phyloP scores from a whole-genome alignment of 2,329 filamentous ascomycete genomes.

The Sphaerulina musiva region DNA sequence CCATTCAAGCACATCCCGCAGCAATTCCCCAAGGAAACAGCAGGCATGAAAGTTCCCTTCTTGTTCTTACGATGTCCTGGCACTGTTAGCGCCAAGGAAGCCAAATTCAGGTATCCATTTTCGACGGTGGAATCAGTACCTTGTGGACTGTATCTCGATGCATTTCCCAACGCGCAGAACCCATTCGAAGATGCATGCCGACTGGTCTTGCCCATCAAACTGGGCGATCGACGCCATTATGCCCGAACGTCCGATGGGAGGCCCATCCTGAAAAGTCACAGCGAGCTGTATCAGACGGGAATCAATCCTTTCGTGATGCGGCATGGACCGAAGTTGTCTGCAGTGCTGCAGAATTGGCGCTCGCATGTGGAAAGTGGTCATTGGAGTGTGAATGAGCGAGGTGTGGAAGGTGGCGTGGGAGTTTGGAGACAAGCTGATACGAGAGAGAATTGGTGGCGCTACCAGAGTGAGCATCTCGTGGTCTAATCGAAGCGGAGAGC shows the following conservation, averaged over 20 bases:
- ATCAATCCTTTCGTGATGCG: slow-evolving; percentile 33
- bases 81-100: slow-evolving; percentile 29
- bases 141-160: slow-evolving; percentile 33
- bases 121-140: slow-evolving; percentile 30
- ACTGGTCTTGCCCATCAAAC: slow-evolving; percentile 29
- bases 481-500: slow-evolving; percentile 7
- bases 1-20: slow-evolving; percentile 29
- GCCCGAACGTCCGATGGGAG: slow-evolving; percentile 30
- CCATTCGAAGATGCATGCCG: slow-evolving; percentile 33
- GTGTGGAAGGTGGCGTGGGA: slow-evolving; percentile 30
- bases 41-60: slow-evolving; percentile 32
- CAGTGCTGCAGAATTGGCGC: slow-evolving; percentile 32
- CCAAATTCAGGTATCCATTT: slow-evolving; percentile 33
- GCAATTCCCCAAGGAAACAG: slow-evolving; percentile 28
- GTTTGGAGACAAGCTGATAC: slow-evolving; percentile 32
- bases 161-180: slow-evolving; percentile 31
- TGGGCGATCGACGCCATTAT: slow-evolving; percentile 27
- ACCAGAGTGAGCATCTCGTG: slow-evolving; percentile 27
- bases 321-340: slow-evolving; percentile 31
- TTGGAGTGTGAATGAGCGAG: slow-evolving; percentile 30
- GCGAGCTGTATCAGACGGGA: slow-evolving; percentile 31
- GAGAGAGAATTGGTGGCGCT: slow-evolving; percentile 32
- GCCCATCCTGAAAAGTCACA: slow-evolving; percentile 28
- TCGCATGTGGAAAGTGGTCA: slow-evolving; percentile 30
- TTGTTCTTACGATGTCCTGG: slow-evolving; percentile 31